Evolutionary conservation across 805 yeast genomes (phyloP).

Genomic region (Pichia exigua): DNA sequence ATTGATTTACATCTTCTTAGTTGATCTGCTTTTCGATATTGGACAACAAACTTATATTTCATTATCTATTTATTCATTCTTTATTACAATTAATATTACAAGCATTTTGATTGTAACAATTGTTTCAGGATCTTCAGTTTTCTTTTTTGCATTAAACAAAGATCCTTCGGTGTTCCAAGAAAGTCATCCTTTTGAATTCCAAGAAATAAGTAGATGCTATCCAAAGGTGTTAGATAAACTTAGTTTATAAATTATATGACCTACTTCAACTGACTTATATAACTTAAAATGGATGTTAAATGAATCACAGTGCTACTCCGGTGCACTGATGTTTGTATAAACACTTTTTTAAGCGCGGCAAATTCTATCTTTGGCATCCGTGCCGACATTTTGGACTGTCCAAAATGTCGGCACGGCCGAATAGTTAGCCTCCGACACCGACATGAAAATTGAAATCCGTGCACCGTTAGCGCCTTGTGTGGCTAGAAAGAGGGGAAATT

Average conservation of each 20-base stretch:
- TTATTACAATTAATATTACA: conserved; percentile 66
- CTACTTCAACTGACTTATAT: neutral
- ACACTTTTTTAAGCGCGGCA: neutral
- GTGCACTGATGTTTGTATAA: neutral
- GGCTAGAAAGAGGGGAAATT: neutral
- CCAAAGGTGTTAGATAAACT: conserved; percentile 15
- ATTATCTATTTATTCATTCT: conserved; percentile 29
- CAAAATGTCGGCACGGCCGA: neutral
- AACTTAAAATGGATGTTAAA: neutral
- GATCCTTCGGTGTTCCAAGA: conserved; percentile 78
- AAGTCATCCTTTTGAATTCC: conserved; percentile 52
- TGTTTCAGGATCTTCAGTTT: conserved; percentile 72
- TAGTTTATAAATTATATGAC: neutral
- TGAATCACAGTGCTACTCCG: too few relatives aligned
- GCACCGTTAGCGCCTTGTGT: neutral
- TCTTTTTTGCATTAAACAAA: conserved; percentile 75
- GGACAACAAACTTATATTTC: conserved; percentile 4
- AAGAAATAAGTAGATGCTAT: conserved; percentile 20
- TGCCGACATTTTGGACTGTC: neutral
- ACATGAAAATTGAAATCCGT: too few relatives aligned
- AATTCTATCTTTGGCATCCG: neutral
- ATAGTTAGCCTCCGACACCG: neutral
- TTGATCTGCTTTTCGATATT: conserved; percentile 24
- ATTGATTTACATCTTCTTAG: conserved; percentile 56
- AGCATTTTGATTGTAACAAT: conserved; percentile 62